Evolutionary conservation across 225 moss, liverwort and hornwort genomes (phyloP), one percentile per base, ranked within the genome.

Genomic region (Pleurozium schreberi): DNA sequence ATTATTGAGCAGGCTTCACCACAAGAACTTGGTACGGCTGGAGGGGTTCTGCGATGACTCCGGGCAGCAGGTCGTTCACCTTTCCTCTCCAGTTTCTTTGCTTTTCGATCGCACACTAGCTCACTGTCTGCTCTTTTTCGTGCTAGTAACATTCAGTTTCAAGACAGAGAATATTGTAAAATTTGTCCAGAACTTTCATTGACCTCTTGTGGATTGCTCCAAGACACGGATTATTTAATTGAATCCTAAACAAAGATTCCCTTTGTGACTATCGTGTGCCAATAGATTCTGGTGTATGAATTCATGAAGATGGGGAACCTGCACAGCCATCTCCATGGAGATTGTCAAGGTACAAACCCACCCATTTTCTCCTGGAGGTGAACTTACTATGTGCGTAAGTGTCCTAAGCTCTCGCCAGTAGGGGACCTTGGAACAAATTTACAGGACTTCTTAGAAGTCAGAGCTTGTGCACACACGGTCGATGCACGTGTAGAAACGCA

Each of bases 231-330:
- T 9, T 33, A 17, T 40, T 33, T 31, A 49, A 30, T 75, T 75
- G 52, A 52, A 52, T 63, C n/a, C 40, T 75, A 18, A 63, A 16
- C 36, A n/a, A 47, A 55, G 65, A 91, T 63, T 17, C 49, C 27
- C 7, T 68, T 27, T 86, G 22, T 66, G 53, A 53, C 53, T 17
- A 38, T 82, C 55, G 5, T 69, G 83, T 89, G 38, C 28, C 33
- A 52, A 59, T 60, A 94, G 92, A 94, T 92, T 86, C 74, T 94
- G 84, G 90, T 94, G 53, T 94, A 94, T 57, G 93, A 93, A 69
- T 93, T 87, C 87, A 91, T 94, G 94, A 89, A 81, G 87, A 30
- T 83, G 74, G 92, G 92, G 40, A 91, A 92, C 61, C 92, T 94
- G 77, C 92, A 92, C 53, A 87, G 55, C 49, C 90, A 65, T 84